Evolutionary conservation across 768 basidiomycete genomes (phyloP).

Genomic region (Ramaria sp.): DNA sequence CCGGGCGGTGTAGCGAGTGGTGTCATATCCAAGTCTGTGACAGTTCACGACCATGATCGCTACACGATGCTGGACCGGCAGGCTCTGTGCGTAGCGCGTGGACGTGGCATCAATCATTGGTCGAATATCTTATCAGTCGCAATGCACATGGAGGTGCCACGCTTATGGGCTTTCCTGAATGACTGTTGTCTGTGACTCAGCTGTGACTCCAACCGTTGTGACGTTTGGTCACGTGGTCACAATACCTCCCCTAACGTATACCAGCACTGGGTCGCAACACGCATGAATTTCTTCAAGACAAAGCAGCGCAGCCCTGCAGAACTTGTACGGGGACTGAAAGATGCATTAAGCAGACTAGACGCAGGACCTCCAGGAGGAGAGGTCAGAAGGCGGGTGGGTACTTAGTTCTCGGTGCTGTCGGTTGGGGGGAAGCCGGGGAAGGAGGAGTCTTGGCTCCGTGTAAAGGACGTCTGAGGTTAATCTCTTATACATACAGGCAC

Average conservation of each 20-base stretch:
- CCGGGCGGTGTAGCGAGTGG: too few relatives aligned
- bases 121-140: too few relatives aligned
- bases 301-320: constrained; percentile 83
- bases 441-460: neutral
- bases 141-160: too few relatives aligned
- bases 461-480: neutral
- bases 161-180: neutral
- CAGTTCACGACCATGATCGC: too few relatives aligned
- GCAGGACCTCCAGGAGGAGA: constrained; percentile 64
- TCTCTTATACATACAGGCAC: constrained; percentile 40
- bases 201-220: neutral
- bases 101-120: too few relatives aligned
- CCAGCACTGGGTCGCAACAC: neutral
- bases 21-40: too few relatives aligned
- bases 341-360: constrained; percentile 72
- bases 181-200: neutral
- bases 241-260: neutral
- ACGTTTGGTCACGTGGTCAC: neutral
- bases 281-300: constrained; percentile 94
- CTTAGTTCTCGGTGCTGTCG: neutral
- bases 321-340: constrained; percentile 70
- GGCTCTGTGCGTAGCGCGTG: too few relatives aligned
- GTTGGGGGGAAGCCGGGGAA: neutral
- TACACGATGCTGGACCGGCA: too few relatives aligned
- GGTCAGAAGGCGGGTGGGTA: constrained; percentile 63